Evolutionary conservation across 2,329 filamentous ascomycete species (phyloP).

Genomic region (Grosmannia penicillata): DNA sequence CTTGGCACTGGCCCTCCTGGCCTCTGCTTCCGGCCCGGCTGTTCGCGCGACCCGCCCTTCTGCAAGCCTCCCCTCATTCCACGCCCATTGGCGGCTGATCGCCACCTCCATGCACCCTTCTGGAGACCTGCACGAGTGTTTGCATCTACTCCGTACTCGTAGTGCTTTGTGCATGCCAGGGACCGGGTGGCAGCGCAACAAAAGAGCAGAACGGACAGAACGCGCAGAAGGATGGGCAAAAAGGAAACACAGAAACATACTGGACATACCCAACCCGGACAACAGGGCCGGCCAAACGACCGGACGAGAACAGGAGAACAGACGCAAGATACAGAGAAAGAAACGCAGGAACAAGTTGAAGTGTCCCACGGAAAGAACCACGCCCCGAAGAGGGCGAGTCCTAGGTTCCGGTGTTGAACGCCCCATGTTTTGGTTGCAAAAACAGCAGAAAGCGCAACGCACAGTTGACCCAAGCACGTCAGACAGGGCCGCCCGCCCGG

Average conservation of each 20-base stretch:
- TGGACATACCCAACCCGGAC: background rate
- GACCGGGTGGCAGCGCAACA: too few relatives aligned
- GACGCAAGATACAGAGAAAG: conserved; percentile 16
- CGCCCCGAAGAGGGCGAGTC: conserved; percentile 26
- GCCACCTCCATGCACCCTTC: too few relatives aligned
- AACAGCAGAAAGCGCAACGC: conserved; percentile 60
- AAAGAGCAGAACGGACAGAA: too few relatives aligned
- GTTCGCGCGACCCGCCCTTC: too few relatives aligned
- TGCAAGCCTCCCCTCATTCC: too few relatives aligned
- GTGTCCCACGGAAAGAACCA: conserved; percentile 40
- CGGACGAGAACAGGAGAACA: conserved; percentile 8
- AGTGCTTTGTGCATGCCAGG: too few relatives aligned
- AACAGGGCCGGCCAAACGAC: background rate
- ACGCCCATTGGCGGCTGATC: too few relatives aligned
- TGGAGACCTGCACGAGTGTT: too few relatives aligned
- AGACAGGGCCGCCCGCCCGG: conserved; percentile 19
- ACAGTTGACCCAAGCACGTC: conserved; percentile 44
- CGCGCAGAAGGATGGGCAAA: too few relatives aligned
- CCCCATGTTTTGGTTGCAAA: conserved; percentile 74
- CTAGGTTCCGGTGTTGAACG: conserved; percentile 65
- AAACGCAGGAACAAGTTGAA: conserved; percentile 49
- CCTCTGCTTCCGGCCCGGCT: too few relatives aligned
- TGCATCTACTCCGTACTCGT: too few relatives aligned
- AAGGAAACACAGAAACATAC: conserved; percentile 12
- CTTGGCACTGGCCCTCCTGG: too few relatives aligned